These are phyloP conservation scores for Meyerozyma elateridarum DNA, from an alignment of 1,139 yeast genomes.

Conservation along the genomic window DNA sequence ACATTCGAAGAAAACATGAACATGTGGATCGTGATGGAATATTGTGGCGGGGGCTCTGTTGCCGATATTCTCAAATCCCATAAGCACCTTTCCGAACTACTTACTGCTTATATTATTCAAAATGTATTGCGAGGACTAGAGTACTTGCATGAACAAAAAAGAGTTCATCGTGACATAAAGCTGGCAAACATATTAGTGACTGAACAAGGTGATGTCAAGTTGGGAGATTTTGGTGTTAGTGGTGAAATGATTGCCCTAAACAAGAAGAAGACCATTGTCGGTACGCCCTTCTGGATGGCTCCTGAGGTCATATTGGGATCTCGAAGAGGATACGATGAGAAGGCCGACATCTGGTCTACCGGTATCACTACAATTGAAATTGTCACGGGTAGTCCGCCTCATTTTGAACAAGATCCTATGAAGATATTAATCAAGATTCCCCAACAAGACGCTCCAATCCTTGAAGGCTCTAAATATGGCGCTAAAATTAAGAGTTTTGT, in stretches of 20 bases:
- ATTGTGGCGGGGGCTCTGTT: slow-evolving; percentile 90
- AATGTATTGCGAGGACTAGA: slow-evolving; percentile 60
- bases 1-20: slow-evolving; percentile 59
- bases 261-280: slow-evolving; percentile 71
- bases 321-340: slow-evolving; percentile 60
- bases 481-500: slow-evolving; percentile 58
- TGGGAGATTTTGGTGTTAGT: slow-evolving; percentile 87
- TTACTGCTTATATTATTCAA: slow-evolving; percentile 53
- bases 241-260: slow-evolving; percentile 63
- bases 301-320: slow-evolving; percentile 66
- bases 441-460: slow-evolving; percentile 58
- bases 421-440: slow-evolving; percentile 73
- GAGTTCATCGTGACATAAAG: slow-evolving; percentile 82
- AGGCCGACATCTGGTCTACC: slow-evolving; percentile 85
- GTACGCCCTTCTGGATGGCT: slow-evolving; percentile 94
- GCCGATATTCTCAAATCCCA: slow-evolving; percentile 47
- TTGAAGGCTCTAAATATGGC: slow-evolving; percentile 39
- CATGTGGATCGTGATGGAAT: slow-evolving; percentile 90
- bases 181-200: slow-evolving; percentile 77
- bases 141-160: slow-evolving; percentile 68
- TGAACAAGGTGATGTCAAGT: slow-evolving; percentile 55
- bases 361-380: slow-evolving; percentile 81
- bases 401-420: slow-evolving; percentile 66
- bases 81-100: slow-evolving; percentile 50
- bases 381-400: slow-evolving; percentile 69